Evolutionary conservation across 2,329 filamentous ascomycete species (phyloP), one percentile per base, ranked within the genome.

Genomic region (Colletotrichum costaricense): DNA sequence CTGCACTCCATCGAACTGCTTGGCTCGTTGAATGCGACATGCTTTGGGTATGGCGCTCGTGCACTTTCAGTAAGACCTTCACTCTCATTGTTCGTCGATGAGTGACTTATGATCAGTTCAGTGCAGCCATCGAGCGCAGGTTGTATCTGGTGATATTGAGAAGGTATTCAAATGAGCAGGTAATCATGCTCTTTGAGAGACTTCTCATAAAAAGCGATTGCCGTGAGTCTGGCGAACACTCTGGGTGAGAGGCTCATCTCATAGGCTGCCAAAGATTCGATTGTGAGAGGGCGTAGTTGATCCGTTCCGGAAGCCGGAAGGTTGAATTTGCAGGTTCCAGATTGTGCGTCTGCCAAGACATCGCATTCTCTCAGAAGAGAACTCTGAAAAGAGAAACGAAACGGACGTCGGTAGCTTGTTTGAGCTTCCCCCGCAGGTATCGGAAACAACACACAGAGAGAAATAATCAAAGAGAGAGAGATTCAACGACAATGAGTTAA

Each of bases 331-430:
- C 38, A 35, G 8, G 30, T 33, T 33, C 30, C 30, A 33, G 33
- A 22, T 16, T 57, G 38, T 54, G 65, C 57, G n/a, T 58, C 30
- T 63, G 66, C 70, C 70, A 72, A 69, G 70, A 63, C 59, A 55
- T 72, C 59, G 59, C 69, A 69, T 69, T 59, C 28, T 60, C 42
- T 22, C 26, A 63, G 12, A 19, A 35, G 38, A 49, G 52, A 63
- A 69, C 57, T 26, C 38, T 72, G 42, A 52, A 42, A 26, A 46
- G 63, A n/a, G 38, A 14, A 46, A 60, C 68, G 38, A 42, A 57
- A 65, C 63, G 24, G 22, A 12, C 33, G 38, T 26, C 24, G n/a
- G 24, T 6, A 9, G 22, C 24, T 55, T 14, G 62, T 35, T 22
- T 49, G 12, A 16, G 24, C 30, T 26, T 22, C 14, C 49, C 24